Conservation (phyloP, 176 grass and related monocot species). For the Alloteropsis semialata region DNA sequence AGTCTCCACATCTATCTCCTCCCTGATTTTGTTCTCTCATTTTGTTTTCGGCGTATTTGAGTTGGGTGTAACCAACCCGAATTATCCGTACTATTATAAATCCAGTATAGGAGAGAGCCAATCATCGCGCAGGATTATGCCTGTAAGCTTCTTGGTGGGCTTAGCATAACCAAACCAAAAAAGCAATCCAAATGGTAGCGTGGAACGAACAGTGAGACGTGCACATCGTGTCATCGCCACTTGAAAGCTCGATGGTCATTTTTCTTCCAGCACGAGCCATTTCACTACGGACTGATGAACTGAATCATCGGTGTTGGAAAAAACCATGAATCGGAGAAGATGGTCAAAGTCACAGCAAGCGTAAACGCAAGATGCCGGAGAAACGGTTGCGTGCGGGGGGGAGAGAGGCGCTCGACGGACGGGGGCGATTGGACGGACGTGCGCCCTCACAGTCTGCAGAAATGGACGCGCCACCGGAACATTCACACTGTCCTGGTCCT, state of each 20-base stretch:
- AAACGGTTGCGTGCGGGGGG: not conserved
- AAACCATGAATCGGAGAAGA: not conserved
- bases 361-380: not conserved
- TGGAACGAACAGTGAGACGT: not conserved
- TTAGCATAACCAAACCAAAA: not conserved
- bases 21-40: not conserved
- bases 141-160: not conserved
- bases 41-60: not conserved
- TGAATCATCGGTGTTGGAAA: not conserved
- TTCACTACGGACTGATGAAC: not conserved
- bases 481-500: not conserved
- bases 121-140: not conserved
- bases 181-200: not conserved
- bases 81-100: not conserved
- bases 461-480: slow-evolving; percentile 6
- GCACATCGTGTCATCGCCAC: not conserved
- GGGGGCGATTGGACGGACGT: not conserved
- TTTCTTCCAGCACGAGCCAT: no score
- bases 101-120: not conserved
- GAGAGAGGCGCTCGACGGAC: not conserved
- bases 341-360: not conserved
- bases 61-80: not conserved
- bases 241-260: not conserved
- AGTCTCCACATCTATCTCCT: not conserved
- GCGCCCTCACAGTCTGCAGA: not conserved